Conservation (phyloP, 441 rosid genomes). For the Croton setiger region DNA sequence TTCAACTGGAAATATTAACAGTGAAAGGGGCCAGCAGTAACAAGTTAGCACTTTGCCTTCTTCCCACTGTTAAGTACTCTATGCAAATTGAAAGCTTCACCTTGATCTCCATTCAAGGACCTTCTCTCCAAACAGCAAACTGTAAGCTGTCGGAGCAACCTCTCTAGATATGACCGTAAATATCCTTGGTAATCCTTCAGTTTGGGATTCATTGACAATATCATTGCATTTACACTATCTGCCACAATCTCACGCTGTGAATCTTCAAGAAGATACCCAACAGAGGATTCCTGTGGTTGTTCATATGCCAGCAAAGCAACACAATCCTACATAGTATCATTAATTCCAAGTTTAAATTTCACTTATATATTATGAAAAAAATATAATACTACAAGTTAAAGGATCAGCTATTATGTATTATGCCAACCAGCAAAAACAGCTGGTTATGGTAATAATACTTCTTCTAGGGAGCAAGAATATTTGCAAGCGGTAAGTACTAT, state of each 20-base stretch:
- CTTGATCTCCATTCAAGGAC: constrained; percentile 67
- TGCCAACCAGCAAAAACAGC: not conserved
- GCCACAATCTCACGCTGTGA: constrained; percentile 84
- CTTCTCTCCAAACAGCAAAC: constrained; percentile 68
- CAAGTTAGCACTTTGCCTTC: constrained; percentile 30
- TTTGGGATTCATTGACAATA: constrained; percentile 65
- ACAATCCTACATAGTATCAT: constrained; percentile 49
- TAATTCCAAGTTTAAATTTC: constrained; percentile 9
- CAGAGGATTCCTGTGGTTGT: constrained; percentile 59
- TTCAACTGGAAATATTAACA: constrained; percentile 18
- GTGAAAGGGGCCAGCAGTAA: not conserved
- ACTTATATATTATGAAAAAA: not conserved
- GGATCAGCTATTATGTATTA: not conserved
- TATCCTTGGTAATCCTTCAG: constrained; percentile 44
- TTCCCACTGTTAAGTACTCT: constrained; percentile 39
- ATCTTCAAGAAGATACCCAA: constrained; percentile 68
- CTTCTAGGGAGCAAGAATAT: too few species aligned
- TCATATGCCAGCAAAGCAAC: constrained; percentile 79
- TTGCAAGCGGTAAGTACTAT: too few species aligned
- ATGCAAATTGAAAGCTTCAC: constrained; percentile 63
- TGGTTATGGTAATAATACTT: not conserved
- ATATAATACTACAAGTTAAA: not conserved
- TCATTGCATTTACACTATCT: constrained; percentile 74
- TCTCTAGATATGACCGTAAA: constrained; percentile 58
- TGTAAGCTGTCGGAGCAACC: constrained; percentile 66